Evolutionary conservation across 371 early-diverging fungal genomes (phyloP), one percentile per base, ranked within the genome.

Genomic region (Mortierella sp.): DNA sequence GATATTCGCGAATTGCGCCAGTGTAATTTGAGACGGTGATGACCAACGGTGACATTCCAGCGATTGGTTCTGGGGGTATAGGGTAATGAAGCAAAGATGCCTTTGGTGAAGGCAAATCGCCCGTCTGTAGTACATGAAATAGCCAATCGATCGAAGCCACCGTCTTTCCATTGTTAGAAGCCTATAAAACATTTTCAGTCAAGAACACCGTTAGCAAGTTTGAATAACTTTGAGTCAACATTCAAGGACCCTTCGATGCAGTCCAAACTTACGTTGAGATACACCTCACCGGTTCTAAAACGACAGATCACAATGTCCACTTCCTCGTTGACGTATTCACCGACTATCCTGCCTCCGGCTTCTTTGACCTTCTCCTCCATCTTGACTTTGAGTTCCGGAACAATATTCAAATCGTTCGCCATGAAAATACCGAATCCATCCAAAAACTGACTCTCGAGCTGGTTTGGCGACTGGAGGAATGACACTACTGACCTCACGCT

Each of bases 21-120:
- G 73, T 82, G 76, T 93, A 96, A 28, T 91, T 90, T 21, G 92
- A 85, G 12, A 93, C 66, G 0, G 90, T 82, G 11, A 94, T 84
- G 3, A 82, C 75, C 81, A 85, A 55, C 3, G 49, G 56, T 15
- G 67, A 23, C 68, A 72, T 72, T 5, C 68, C 72, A 26, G 34
- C 34, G 15, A 72, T 60, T 12, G 53, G 50, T 2, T 49, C 48
- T 3, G 17, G 43, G 2, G 78, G 78, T 37, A 71, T 64, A 11
- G 78, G 78, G 42, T 72, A 78, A 42, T 78, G 78, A 15, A 78
- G 68, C 17, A 78, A 21, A 7, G 52, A 63, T 4, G 73, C 78
- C 28, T 60, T 68, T 14, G 78, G 78, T 12, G 78, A 78, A 0
- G 72, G 19, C 19, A 78, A 15, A 1, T 44, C 50, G 4, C 70